Evolutionary conservation across 2,329 filamentous ascomycete species (phyloP), one percentile per base, ranked within the genome.

Genomic region (Ploettnerulaceae sp.): DNA sequence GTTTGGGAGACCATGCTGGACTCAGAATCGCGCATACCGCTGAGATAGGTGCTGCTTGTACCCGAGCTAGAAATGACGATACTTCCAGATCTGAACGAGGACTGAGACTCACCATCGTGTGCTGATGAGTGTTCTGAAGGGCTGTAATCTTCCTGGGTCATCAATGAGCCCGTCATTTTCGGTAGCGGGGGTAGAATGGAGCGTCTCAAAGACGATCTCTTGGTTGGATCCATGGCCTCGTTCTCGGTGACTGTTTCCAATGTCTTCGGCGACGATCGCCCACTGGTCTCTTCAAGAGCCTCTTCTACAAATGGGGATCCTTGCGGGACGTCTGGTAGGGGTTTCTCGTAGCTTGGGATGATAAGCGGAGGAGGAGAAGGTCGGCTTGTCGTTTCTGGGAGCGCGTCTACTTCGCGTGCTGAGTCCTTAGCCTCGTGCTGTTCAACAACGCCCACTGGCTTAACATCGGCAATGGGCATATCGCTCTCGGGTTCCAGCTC

Each of bases 1-100:
- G 81, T 82, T 61, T 85, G 83, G 1, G 91, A 96, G 2, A 89
- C 65, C 22, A 87, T 73, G 64, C 88, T 95, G 37, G 79, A 78
- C 60, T 90, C 87, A 0, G 89, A 95, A 57, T 89, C 85, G 24
- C 86, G 82, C 46, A 74, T 68, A 57, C 74, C 78, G 69, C 84
- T 89, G 41, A 84, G 72, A 57, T 85, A 90, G 3, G 87, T 90
- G 64, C 82, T 87, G 59, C 78, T 84, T 51, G 86, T 91, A 45
- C 84, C 88, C 15, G 82, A 81, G 61, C 84, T 90, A 2, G 84
- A 89, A 6, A 82, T 79, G 29, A 84, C 82, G 56, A 89, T 76
- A 53, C 82, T 89, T 51, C 86, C 84, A 34, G 78, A 78, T 22
- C 78, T 74, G 48, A 76, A 77, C 1, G 74, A 73, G 15, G 61